phyloP scores from a whole-genome alignment of 768 basidiomycete species.

The Cyclocybe aegerita region DNA sequence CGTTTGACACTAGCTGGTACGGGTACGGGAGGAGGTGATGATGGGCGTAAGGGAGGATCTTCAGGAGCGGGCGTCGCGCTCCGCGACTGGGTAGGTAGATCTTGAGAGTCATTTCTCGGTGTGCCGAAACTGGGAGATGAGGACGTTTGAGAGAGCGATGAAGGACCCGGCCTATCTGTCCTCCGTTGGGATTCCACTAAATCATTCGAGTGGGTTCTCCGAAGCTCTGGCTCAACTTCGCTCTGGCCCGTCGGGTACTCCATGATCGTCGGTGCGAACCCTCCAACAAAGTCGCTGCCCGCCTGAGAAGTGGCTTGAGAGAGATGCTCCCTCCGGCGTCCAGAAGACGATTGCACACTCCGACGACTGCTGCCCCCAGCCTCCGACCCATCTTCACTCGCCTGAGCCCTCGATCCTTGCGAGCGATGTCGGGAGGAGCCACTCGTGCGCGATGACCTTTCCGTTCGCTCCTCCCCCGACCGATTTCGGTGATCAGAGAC shows the following conservation, averaged over 20 bases:
- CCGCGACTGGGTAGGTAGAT: constrained; percentile 6
- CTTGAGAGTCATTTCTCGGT: constrained; percentile 11
- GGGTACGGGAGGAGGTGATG: constrained; percentile 29
- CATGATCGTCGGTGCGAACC: constrained; percentile 38
- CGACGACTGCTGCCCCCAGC: constrained; percentile 31
- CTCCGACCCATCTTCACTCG: constrained; percentile 39
- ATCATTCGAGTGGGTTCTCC: constrained; percentile 9
- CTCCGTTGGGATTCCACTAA: constrained; percentile 19
- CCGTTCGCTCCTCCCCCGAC: constrained; percentile 55
- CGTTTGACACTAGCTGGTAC: constrained; percentile 74
- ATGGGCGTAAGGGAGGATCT: constrained; percentile 20
- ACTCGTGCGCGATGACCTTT: constrained; percentile 55
- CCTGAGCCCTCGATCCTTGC: constrained; percentile 39
- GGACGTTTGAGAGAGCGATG: constrained; percentile 7
- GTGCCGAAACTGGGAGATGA: constrained; percentile 8
- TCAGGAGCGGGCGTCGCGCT: constrained; percentile 7
- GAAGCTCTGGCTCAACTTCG: constrained; percentile 11
- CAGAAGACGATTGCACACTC: constrained; percentile 40
- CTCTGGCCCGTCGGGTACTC: constrained; percentile 24
- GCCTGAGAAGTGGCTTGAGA: constrained; percentile 23
- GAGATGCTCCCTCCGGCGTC: constrained; percentile 32
- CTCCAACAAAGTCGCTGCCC: constrained; percentile 51
- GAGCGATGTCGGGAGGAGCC: constrained; percentile 50
- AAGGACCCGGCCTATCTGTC: constrained; percentile 13
- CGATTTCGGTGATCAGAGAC: constrained; percentile 60